Evolutionary conservation across 345 rosid genomes (phyloP).

Genomic region (Citrus unshiu): DNA sequence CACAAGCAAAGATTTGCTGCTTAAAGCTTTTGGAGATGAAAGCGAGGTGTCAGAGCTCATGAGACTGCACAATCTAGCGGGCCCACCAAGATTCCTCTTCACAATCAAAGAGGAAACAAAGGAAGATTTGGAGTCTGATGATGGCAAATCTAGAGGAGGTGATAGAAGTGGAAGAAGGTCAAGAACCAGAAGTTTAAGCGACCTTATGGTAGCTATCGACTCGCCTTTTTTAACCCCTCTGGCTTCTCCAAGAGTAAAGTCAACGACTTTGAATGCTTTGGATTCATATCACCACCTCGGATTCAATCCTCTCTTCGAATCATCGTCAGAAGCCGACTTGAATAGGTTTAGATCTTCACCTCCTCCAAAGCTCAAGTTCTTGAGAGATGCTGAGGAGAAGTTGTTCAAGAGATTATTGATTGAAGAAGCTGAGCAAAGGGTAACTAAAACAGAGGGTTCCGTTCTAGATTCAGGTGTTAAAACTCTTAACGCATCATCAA

Average conservation of each 20-base stretch:
- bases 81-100: slow-evolving; percentile 89
- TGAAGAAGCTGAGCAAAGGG: slow-evolving; percentile 51
- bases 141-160: slow-evolving; percentile 58
- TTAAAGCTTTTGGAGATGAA: slow-evolving; percentile 49
- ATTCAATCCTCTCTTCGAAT: slow-evolving; percentile 89
- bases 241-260: slow-evolving; percentile 66
- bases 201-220: slow-evolving; percentile 40
- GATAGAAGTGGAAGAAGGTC: slow-evolving; percentile 56
- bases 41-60: slow-evolving; percentile 78
- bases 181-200: slow-evolving; percentile 76
- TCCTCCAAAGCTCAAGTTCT: slow-evolving; percentile 92
- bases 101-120: slow-evolving; percentile 92
- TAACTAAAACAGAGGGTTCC: slow-evolving; percentile 16
- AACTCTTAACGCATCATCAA: slow-evolving; percentile 16
- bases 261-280: slow-evolving; percentile 37
- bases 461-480: slow-evolving; percentile 24
- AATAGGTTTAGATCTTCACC: slow-evolving; percentile 63
- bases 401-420: slow-evolving; percentile 45
- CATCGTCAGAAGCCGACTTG: slow-evolving; percentile 51
- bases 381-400: slow-evolving; percentile 94
- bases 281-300: slow-evolving; percentile 49
- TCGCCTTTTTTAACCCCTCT: slow-evolving; percentile 59
- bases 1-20: slow-evolving; percentile 45
- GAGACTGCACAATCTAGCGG: slow-evolving; percentile 80
- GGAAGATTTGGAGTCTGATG: slow-evolving; percentile 96